Base-by-base conservation (phyloP, 2,329 filamentous ascomycete genomes). In the Bretziella fagacearum region DNA sequence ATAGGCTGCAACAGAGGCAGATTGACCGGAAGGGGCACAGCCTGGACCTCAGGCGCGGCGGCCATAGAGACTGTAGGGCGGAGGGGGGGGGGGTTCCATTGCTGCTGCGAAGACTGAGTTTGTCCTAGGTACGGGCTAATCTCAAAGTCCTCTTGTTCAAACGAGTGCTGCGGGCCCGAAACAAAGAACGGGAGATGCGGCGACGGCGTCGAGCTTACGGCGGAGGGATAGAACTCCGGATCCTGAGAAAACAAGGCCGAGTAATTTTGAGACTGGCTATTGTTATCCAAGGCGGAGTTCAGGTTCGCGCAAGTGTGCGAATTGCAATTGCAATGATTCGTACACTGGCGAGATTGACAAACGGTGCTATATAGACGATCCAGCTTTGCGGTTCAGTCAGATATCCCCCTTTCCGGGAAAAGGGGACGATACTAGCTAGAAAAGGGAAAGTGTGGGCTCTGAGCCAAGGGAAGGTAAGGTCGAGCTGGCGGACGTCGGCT, bases 351-450 rank as follows among this genome's bases (percentile, higher is more conserved):
- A 41, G 44, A 46, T 37, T 44, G 25, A 41, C 32, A 50, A 40
- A 44, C 17, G 33, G 40, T 30, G 22, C 11, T 40, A 27, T 42
- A 50, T 22, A 35, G 26, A 20, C 30, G 33, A 47, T 46, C 48
- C 39, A 50, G 40, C 26, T 47, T 50, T 50, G 44, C 44, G 32
- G 35, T 36, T 25, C 37, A 26, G 15, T 44, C 18, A n/a, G 32
- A 47, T 15, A 29, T 39, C 41, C 40, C 44, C 44, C 44, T 50
- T 47, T 44, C 26, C 32, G 44, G 35, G 41, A 47, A 50, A 50
- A 47, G 44, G 44, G 33, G 44, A 50, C 26, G 15, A 23, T 29
- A 47, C 25, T 30, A 33, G 26, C 15, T 32, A 29, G 26, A 43
- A 46, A 44, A 47, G 40, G 6, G 17, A 27, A 44, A 29, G n/a